phyloP scores from a whole-genome alignment of 495 filamentous ascomycete species.

The Darksidea phi region DNA sequence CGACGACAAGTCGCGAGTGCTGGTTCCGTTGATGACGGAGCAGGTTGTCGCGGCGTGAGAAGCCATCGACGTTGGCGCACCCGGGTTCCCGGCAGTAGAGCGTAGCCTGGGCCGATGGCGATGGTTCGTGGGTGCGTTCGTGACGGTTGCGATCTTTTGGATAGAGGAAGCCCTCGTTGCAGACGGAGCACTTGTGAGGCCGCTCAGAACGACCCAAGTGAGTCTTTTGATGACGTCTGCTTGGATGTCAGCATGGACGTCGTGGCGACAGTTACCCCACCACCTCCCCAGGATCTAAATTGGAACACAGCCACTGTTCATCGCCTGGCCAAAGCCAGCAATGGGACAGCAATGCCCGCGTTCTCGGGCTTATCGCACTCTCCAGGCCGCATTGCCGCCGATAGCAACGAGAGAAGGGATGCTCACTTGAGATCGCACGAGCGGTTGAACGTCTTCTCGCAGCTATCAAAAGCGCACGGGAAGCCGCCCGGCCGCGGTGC shows the following conservation, averaged over 20 bases:
- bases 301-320: too few species aligned
- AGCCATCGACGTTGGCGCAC: constrained; percentile 25
- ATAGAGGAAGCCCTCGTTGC: constrained; percentile 32
- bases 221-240: constrained; percentile 34
- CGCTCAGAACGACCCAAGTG: constrained; percentile 16
- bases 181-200: constrained; percentile 32
- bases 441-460: constrained; percentile 22
- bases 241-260: constrained; percentile 4
- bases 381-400: too few species aligned
- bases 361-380: too few species aligned
- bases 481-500: constrained; percentile 22
- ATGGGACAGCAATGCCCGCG: too few species aligned
- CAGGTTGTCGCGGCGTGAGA: constrained; percentile 34
- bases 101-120: neutral
- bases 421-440: constrained; percentile 34
- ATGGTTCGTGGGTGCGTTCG: constrained; percentile 15
- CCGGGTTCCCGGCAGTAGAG: constrained; percentile 17
- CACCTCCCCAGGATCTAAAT: too few species aligned
- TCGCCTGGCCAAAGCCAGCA: too few species aligned
- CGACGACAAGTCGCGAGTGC: constrained; percentile 17
- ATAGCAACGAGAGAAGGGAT: neutral
- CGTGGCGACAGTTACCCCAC: neutral
- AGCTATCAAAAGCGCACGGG: constrained; percentile 11
- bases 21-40: constrained; percentile 28
- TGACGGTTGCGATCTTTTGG: constrained; percentile 34